These are phyloP conservation scores for Biscogniauxia mediterranea DNA, from an alignment of 2,329 filamentous ascomycete genomes.

Conservation along the genomic window DNA sequence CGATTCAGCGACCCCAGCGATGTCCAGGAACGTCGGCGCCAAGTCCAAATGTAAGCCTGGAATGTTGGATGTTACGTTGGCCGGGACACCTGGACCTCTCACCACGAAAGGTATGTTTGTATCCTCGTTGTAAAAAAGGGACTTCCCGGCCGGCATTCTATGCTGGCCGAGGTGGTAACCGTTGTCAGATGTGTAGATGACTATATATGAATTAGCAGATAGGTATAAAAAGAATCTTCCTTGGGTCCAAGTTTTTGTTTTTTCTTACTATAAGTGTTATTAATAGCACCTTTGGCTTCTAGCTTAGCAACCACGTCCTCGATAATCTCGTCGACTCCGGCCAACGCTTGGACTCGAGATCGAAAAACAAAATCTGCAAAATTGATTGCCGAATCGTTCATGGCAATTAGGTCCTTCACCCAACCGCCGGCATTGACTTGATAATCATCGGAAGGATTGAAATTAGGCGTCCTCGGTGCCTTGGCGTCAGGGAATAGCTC, in stretches of 20 bases:
- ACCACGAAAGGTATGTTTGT: conserved; percentile 32
- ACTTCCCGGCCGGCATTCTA: conserved; percentile 29
- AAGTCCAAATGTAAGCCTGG: conserved; percentile 30
- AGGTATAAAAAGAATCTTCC: neutral
- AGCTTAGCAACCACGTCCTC: conserved; percentile 31
- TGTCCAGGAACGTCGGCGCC: conserved; percentile 30
- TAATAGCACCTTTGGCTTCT: conserved; percentile 18
- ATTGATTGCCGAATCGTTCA: conserved; percentile 18
- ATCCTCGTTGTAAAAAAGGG: conserved; percentile 30
- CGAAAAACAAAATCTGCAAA: conserved; percentile 21
- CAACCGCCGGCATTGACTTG: conserved; percentile 19
- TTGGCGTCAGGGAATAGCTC: conserved; percentile 17
- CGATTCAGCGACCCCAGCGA: conserved; percentile 22
- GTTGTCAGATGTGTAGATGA: conserved; percentile 23
- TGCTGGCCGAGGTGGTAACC: conserved; percentile 31
- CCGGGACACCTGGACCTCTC: conserved; percentile 27
- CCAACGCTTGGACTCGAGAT: conserved; percentile 23
- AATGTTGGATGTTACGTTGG: conserved; percentile 17
- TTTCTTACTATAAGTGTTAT: conserved; percentile 8
- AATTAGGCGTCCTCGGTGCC: conserved; percentile 22
- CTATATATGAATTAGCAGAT: conserved; percentile 2
- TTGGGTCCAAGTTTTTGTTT: neutral
- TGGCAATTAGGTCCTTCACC: conserved; percentile 15
- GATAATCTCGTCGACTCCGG: conserved; percentile 35
- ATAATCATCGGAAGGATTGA: conserved; percentile 21